Evolutionary conservation across 2,329 filamentous ascomycete species (phyloP), one percentile per base, ranked within the genome.

Genomic region (Penicillium digitatum): DNA sequence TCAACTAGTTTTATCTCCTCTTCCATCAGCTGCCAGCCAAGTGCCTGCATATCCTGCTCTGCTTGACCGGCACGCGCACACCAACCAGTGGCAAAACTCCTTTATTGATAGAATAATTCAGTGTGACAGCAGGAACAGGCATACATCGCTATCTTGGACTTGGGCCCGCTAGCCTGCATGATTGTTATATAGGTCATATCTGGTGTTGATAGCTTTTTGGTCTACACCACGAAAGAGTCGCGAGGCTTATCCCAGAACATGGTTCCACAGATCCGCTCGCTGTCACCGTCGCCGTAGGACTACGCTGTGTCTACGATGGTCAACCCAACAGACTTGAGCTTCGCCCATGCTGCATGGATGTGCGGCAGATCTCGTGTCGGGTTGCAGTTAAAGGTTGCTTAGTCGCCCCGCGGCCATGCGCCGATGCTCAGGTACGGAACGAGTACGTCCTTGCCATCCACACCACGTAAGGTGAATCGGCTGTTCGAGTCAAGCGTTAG

Each of bases 81-180:
- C 76, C 76, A 5, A 75, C 74, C 3, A 78, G 58, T 0, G 76
- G 77, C 6, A 77, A 64, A 8, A 73, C 72, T 0, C 76, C 76
- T 63, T 78, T 79, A 46, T 71, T 72, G 29, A 79, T 69, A 10
- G 72, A 72, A 59, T 73, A 78, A 56, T 79, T 79, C 31, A 79
- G 58, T 34, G 75, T 74, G 4, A 78, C 72, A 1, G 75, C 74
- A 26, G 72, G 68, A 16, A 71, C 58, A 18, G 60, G 60, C 14
- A 74, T 70, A 5, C 65, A 68, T 10, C 65, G 67, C 51, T 69
- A 78, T 69, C 49, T 67, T 68, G 47, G 67, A 69, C 29, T 73
- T 66, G 0, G 73, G 72, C 9, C 72, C 69, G 12, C 62, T 55
- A 43, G 63, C 55, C 24, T 74, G 69, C 43, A 72, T 56, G 5